Percentiles rank a stretch among this genome's conserved stretches.
These are phyloP conservation scores for Cucurbita pepo DNA, from an alignment of 306 rosid species.

Conservation along the genomic window DNA sequence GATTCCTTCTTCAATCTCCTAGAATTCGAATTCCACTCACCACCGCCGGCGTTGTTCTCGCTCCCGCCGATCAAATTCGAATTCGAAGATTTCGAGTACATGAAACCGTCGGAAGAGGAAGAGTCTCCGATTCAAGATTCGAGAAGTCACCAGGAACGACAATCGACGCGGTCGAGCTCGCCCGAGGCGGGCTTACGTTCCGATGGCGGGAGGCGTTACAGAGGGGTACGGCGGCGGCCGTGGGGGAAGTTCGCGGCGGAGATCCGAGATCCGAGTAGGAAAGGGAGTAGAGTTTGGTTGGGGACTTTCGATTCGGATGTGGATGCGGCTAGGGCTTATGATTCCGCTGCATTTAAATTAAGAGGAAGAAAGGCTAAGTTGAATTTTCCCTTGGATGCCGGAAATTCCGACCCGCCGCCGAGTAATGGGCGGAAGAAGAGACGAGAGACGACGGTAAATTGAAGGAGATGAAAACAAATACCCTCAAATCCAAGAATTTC, in stretches of 20 bases:
- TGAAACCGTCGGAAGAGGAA: not conserved
- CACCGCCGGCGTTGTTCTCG: not conserved
- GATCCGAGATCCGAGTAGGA: slow-evolving; percentile 57
- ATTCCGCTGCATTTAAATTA: slow-evolving; percentile 61
- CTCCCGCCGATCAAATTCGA: not conserved
- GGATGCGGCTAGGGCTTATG: slow-evolving; percentile 75
- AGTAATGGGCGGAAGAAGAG: slow-evolving; percentile 32
- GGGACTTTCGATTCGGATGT: slow-evolving; percentile 59
- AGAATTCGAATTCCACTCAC: not conserved
- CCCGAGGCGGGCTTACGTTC: not conserved
- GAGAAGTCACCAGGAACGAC: not conserved
- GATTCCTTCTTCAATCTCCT: not conserved
- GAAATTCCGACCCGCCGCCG: slow-evolving; percentile 20
- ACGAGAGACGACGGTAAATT: slow-evolving; percentile 5
- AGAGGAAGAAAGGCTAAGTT: slow-evolving; percentile 62
- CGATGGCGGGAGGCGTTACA: slow-evolving; percentile 21
- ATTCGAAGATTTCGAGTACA: not conserved
- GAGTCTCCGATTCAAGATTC: not conserved
- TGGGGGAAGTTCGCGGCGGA: slow-evolving; percentile 88
- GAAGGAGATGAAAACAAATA: not conserved
- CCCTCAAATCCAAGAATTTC: too few relatives aligned
- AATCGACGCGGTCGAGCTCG: not conserved
- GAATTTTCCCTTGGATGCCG: slow-evolving; percentile 67
- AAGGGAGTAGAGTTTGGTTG: slow-evolving; percentile 64
- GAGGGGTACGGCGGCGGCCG: slow-evolving; percentile 71